These are phyloP conservation scores for Dictyostelium gargantuum DNA, from an alignment of 208 protist species.

Conservation along the genomic window DNA sequence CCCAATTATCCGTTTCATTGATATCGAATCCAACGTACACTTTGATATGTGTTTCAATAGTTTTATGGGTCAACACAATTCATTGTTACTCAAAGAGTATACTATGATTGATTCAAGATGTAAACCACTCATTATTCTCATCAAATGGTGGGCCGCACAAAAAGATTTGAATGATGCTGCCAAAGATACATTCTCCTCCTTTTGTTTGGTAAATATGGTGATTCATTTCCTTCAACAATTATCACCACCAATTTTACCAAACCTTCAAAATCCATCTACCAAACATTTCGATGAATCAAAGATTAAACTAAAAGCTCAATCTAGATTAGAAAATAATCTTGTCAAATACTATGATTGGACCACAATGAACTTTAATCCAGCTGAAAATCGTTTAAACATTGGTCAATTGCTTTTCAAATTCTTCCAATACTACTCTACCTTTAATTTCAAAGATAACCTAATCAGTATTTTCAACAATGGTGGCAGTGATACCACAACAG, in stretches of 20 bases:
- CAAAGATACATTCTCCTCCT: not conserved
- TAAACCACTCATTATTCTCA: not conserved
- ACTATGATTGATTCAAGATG: not conserved
- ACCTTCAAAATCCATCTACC: not conserved
- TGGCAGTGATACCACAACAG: no score
- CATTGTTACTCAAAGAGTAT: not conserved
- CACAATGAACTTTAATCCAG: not conserved
- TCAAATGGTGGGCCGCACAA: slow-evolving; percentile 17
- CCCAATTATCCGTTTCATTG: slow-evolving; percentile 1
- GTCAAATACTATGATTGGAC: not conserved
- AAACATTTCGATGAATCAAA: not conserved
- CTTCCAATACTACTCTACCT: not conserved
- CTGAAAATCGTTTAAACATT: not conserved
- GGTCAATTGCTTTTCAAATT: slow-evolving; percentile 18
- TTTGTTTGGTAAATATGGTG: not conserved
- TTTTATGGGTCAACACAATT: not conserved
- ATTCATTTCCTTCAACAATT: not conserved
- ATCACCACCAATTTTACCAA: not conserved
- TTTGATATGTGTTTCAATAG: slow-evolving; percentile 23
- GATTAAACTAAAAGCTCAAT: not conserved
- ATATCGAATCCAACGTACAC: not conserved
- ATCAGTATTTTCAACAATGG: no score
- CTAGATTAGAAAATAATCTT: not conserved
- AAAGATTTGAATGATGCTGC: slow-evolving; percentile 9
- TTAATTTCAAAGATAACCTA: not conserved